A percentile compares a stretch with the other conserved stretches of the same genome.
Evolutionary conservation across 352 stramenopile genomes (phyloP).

Genomic region (Pythium brachiatum): DNA sequence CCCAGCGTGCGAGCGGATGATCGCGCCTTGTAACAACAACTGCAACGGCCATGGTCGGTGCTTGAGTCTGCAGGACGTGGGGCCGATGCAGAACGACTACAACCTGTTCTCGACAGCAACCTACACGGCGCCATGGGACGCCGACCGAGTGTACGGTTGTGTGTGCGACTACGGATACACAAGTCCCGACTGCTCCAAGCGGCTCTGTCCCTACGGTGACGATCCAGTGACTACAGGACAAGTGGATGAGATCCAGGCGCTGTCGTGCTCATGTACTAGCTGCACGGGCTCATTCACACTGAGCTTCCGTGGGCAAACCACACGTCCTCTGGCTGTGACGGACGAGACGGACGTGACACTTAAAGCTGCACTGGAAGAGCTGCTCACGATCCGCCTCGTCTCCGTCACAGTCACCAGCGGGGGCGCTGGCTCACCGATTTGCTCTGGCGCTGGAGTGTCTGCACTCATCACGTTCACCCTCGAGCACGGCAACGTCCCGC

Average conservation of each 20-base stretch:
- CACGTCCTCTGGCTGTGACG: slow-evolving; percentile 35
- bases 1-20: slow-evolving; percentile 52
- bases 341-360: slow-evolving; percentile 46
- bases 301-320: slow-evolving; percentile 54
- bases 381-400: slow-evolving; percentile 54
- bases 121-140: slow-evolving; percentile 80
- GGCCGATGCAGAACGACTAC: slow-evolving; percentile 49
- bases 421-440: slow-evolving; percentile 31
- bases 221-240: slow-evolving; percentile 77
- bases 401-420: slow-evolving; percentile 46
- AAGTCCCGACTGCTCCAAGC: slow-evolving; percentile 81
- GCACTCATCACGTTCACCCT: slow-evolving; percentile 63
- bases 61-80: slow-evolving; percentile 65
- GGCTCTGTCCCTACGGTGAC: slow-evolving; percentile 85
- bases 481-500: slow-evolving; percentile 63
- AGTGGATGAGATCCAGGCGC: slow-evolving; percentile 72
- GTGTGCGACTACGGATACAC: slow-evolving; percentile 89
- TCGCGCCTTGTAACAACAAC: slow-evolving; percentile 68
- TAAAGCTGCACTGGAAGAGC: slow-evolving; percentile 40
- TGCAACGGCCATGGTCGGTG: slow-evolving; percentile 91
- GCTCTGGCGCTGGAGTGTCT: slow-evolving; percentile 50
- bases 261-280: slow-evolving; percentile 60
- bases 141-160: slow-evolving; percentile 80
- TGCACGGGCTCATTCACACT: slow-evolving; percentile 69
- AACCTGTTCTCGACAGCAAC: slow-evolving; percentile 55